phyloP scores from a whole-genome alignment of 192 early-diverging fungal species.

The Jimgerdemannia lactiflua region DNA sequence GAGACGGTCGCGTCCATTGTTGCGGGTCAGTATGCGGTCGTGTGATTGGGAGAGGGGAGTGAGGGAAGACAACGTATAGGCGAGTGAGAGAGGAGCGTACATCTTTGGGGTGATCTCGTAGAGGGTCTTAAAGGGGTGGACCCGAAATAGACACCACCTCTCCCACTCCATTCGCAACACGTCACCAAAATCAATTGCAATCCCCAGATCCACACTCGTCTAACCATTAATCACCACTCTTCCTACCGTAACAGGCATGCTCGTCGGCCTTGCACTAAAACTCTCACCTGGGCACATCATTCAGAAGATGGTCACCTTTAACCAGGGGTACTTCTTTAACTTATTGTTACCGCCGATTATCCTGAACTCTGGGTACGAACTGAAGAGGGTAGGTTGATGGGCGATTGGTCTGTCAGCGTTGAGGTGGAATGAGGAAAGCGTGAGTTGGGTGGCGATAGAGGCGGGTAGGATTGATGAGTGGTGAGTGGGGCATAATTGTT shows the following conservation, averaged over 20 bases:
- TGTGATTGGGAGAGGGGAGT: background rate
- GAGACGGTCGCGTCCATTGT: constrained; percentile 96
- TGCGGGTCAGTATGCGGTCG: constrained; percentile 55
- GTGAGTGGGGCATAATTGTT: background rate
- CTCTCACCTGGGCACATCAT: constrained; percentile 54
- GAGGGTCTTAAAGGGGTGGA: too few species aligned
- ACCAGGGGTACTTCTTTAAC: constrained; percentile 94
- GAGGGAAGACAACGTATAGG: too few species aligned
- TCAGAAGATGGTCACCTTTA: constrained; percentile 85
- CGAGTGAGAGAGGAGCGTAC: too few species aligned
- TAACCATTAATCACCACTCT: background rate
- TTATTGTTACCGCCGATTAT: constrained; percentile 96
- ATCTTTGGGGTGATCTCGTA: too few species aligned
- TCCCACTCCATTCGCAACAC: too few species aligned
- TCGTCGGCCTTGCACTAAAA: constrained; percentile 65
- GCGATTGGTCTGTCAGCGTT: background rate
- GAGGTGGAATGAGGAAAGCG: background rate
- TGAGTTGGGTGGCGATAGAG: background rate
- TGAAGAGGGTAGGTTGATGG: constrained; percentile 68
- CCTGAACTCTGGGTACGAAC: constrained; percentile 93
- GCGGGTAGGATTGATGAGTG: background rate
- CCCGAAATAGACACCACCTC: too few species aligned
- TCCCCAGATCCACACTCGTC: background rate
- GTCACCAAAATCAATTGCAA: too few species aligned
- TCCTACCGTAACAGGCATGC: constrained; percentile 44